Evolutionary conservation across 2,329 filamentous ascomycete genomes (phyloP).

Genomic region (Hymenoscyphus albidus): DNA sequence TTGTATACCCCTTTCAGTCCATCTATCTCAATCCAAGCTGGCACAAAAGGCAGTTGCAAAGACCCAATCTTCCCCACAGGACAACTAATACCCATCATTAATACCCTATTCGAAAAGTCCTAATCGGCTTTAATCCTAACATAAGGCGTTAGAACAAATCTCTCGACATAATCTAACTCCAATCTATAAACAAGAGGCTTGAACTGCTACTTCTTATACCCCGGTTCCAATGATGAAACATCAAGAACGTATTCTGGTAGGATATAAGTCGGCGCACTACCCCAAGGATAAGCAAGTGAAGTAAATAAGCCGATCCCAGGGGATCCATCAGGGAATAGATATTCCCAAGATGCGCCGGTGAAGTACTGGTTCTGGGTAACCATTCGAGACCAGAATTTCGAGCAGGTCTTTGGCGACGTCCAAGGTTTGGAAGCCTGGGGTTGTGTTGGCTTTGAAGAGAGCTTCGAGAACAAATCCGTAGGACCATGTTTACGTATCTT

Average conservation of each 20-base stretch:
- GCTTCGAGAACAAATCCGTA: constrained; percentile 42
- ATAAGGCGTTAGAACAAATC: background rate
- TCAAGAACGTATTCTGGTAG: constrained; percentile 38
- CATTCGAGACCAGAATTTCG: constrained; percentile 42
- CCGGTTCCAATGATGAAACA: background rate
- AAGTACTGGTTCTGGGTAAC: constrained; percentile 36
- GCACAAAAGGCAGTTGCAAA: background rate
- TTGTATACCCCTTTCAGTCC: too few species aligned
- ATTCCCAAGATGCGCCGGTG: constrained; percentile 45
- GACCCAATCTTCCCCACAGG: background rate
- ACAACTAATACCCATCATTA: background rate
- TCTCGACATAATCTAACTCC: background rate
- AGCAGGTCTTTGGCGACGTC: constrained; percentile 33
- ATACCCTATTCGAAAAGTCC: background rate
- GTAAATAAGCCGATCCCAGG: constrained; percentile 43
- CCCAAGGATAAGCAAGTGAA: constrained; percentile 43
- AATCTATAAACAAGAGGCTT: background rate
- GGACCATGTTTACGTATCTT: constrained; percentile 31
- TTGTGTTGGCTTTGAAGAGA: constrained; percentile 33
- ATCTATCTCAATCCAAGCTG: background rate
- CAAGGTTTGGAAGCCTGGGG: constrained; percentile 19
- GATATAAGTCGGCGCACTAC: constrained; percentile 43
- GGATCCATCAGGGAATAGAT: constrained; percentile 37
- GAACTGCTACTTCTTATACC: background rate
- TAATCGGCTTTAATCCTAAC: background rate